These are phyloP conservation scores for Colletotrichum sansevieriae DNA, from an alignment of 2,329 filamentous ascomycete genomes.

Conservation along the genomic window DNA sequence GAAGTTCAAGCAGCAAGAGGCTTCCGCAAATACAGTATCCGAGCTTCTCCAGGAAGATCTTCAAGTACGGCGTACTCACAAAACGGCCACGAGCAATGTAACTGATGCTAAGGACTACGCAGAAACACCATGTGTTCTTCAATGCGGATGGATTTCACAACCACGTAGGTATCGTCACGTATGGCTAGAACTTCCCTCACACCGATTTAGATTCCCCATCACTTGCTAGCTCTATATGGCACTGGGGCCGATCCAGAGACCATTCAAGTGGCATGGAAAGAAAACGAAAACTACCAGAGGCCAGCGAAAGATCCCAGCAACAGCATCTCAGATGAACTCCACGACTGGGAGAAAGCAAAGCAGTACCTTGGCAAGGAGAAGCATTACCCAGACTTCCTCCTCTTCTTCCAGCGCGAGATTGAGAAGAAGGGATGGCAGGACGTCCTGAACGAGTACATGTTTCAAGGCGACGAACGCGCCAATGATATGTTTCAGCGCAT, in stretches of 20 bases:
- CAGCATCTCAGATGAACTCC: slow-evolving; percentile 66
- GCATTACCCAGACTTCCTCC: slow-evolving; percentile 80
- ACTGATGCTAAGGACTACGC: slow-evolving; percentile 8
- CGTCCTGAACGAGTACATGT: slow-evolving; percentile 76
- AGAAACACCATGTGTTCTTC: slow-evolving; percentile 83
- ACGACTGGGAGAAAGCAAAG: slow-evolving; percentile 67
- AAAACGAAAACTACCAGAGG: slow-evolving; percentile 77
- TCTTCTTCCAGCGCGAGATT: slow-evolving; percentile 83
- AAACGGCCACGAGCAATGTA: not conserved
- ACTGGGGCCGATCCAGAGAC: slow-evolving; percentile 73
- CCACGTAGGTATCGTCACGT: slow-evolving; percentile 67
- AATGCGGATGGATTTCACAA: slow-evolving; percentile 83
- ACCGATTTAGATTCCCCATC: slow-evolving; percentile 71
- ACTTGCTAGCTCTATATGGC: slow-evolving; percentile 81
- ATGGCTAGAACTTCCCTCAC: not conserved
- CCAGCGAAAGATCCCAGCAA: slow-evolving; percentile 61
- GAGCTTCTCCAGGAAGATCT: slow-evolving; percentile 83
- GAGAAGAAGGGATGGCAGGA: slow-evolving; percentile 71
- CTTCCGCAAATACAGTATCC: slow-evolving; percentile 72
- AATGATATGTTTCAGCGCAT: slow-evolving; percentile 78
- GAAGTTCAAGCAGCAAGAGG: slow-evolving; percentile 61
- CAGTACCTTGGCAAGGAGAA: slow-evolving; percentile 71
- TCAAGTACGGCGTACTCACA: slow-evolving; percentile 55
- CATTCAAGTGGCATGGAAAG: slow-evolving; percentile 74
- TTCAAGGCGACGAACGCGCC: slow-evolving; percentile 73